Evolutionary conservation across 257 asterid genomes (phyloP).

Genomic region (Catharanthus roseus): DNA sequence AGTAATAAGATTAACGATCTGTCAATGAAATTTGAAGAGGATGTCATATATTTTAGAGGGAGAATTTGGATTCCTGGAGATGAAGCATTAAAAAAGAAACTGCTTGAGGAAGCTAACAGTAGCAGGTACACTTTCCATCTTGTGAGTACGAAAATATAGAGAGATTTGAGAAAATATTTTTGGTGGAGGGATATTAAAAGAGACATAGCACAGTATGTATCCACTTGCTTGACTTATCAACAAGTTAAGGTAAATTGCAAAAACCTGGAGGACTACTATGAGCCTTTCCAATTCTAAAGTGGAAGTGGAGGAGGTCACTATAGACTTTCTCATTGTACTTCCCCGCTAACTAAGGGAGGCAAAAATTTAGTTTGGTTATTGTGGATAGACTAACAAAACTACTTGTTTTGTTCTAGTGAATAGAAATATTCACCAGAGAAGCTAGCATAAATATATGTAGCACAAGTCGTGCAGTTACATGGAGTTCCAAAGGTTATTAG

Average conservation of each 20-base stretch:
- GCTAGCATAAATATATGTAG: neutral
- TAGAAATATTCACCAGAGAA: neutral
- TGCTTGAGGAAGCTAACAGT: neutral
- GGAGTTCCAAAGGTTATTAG: too few relatives aligned
- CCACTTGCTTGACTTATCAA: neutral
- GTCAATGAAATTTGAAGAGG: too few relatives aligned
- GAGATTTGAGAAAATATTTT: too few relatives aligned
- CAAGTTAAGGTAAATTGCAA: too few relatives aligned
- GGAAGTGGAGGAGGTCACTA: neutral
- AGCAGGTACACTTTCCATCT: neutral
- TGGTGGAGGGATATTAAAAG: slow-evolving; percentile 6
- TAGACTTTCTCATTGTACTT: neutral
- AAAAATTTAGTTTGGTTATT: neutral
- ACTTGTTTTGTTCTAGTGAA: neutral
- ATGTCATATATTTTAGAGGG: neutral
- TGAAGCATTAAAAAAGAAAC: neutral
- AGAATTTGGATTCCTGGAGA: neutral
- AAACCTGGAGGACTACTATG: neutral
- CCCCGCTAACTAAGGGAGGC: neutral
- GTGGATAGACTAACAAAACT: neutral
- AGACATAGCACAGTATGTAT: neutral
- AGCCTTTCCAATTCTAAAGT: neutral
- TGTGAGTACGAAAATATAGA: slow-evolving; percentile 4
- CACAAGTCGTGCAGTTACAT: too few relatives aligned
- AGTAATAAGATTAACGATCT: too few relatives aligned